A percentile compares a stretch with the other conserved stretches of the same genome.
phyloP scores from a whole-genome alignment of 2,329 filamentous ascomycete species.

The Cercospora janseana region DNA sequence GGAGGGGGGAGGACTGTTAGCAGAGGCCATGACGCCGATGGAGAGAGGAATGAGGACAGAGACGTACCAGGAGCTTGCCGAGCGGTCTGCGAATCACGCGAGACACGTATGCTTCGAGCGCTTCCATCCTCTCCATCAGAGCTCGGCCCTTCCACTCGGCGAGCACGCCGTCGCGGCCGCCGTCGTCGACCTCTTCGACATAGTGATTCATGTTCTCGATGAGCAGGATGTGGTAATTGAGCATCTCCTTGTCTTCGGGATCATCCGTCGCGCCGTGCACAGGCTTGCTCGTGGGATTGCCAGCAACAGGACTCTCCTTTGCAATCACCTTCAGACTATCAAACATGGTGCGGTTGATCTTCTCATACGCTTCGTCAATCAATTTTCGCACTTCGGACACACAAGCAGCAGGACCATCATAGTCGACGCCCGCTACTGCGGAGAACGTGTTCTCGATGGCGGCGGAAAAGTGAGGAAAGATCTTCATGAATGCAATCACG shows the following conservation, averaged over 20 bases:
- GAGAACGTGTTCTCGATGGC: slow-evolving; percentile 81
- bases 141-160: slow-evolving; percentile 81
- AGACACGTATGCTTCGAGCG: slow-evolving; percentile 81
- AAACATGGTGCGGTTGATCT: slow-evolving; percentile 93
- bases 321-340: slow-evolving; percentile 95
- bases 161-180: slow-evolving; percentile 65
- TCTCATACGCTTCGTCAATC: slow-evolving; percentile 82
- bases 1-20: too few species aligned
- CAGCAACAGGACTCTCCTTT: slow-evolving; percentile 58
- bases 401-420: slow-evolving; percentile 51
- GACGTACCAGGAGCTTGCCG: slow-evolving; percentile 71
- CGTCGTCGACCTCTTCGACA: slow-evolving; percentile 79
- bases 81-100: slow-evolving; percentile 85
- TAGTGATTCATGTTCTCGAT: slow-evolving; percentile 99
- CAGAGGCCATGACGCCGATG: too few species aligned
- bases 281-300: slow-evolving; percentile 53
- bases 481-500: slow-evolving; percentile 90
- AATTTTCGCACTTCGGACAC: slow-evolving; percentile 66
- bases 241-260: slow-evolving; percentile 88
- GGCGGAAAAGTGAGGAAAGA: slow-evolving; percentile 82
- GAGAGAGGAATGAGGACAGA: not conserved
- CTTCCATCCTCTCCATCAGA: slow-evolving; percentile 74
- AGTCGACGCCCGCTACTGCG: slow-evolving; percentile 40
- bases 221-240: slow-evolving; percentile 94
- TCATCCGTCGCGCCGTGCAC: slow-evolving; percentile 49